These are phyloP conservation scores for Trametes sp. DNA, from an alignment of 1,284 basidiomycete genomes.

Conservation along the genomic window DNA sequence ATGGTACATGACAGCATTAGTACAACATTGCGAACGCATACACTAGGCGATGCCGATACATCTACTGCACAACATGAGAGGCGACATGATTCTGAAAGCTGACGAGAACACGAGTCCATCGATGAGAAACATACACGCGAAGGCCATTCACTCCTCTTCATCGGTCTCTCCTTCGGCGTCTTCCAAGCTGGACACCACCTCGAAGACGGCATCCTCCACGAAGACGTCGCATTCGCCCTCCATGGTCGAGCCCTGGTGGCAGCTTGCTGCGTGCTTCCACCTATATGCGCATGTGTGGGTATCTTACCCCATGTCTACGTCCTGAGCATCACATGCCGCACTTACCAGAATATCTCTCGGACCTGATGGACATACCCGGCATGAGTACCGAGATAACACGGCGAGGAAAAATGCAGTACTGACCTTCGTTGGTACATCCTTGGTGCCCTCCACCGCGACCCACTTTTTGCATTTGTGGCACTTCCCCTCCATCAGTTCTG, in stretches of 20 bases:
- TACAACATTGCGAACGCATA: slow-evolving; percentile 7
- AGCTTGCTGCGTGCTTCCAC: slow-evolving; percentile 83
- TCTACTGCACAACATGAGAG: not conserved
- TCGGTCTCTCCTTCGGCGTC: slow-evolving; percentile 14
- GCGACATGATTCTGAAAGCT: no score
- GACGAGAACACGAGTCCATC: not conserved
- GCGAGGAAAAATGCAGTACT: slow-evolving; percentile 4
- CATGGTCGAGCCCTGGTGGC: slow-evolving; percentile 66
- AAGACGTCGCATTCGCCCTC: slow-evolving; percentile 63
- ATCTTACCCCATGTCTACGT: no score
- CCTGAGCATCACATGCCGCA: no score
- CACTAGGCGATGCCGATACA: slow-evolving; percentile 18
- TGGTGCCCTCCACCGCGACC: slow-evolving; percentile 74
- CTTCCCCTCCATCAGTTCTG: slow-evolving; percentile 67
- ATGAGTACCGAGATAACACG: not conserved
- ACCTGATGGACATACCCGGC: slow-evolving; percentile 50
- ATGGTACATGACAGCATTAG: slow-evolving; percentile 8
- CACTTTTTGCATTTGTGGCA: slow-evolving; percentile 81
- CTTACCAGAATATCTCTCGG: slow-evolving; percentile 76
- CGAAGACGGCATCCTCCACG: slow-evolving; percentile 48
- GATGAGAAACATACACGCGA: no score
- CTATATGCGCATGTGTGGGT: slow-evolving; percentile 45
- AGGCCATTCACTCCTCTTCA: not conserved
- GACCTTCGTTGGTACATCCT: slow-evolving; percentile 74
- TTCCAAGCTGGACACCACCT: slow-evolving; percentile 7